Base-by-base conservation (phyloP, 2,329 filamentous ascomycete genomes). In the Hypoxylon sp. region DNA sequence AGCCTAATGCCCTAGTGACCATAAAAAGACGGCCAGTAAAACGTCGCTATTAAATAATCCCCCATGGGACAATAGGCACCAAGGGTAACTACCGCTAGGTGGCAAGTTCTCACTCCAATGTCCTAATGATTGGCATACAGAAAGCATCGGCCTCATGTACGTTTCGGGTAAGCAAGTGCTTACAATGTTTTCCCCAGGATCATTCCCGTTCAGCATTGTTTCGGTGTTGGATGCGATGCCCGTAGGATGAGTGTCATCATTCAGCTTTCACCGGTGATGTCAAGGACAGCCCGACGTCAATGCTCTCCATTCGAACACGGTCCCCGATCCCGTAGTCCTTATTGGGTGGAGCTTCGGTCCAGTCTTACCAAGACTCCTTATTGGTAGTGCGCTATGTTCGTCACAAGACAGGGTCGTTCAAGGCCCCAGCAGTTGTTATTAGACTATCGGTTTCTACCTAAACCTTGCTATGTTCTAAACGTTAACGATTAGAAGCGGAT, bases 131-230 rank as follows among this genome's bases (percentile, higher is more conserved):
- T 56, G 56, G 39, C 32, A 55, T 55, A 48, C 48, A 52, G 54
- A 58, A 54, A n/a, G 13, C 31, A 58, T 32, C 8, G 19, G 48
- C 19, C 29, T 54, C 37, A 50, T 48, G 50, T 51, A 24, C 19
- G 31, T 54, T 52, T 51, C 66, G 61, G 57, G 57, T 68, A 61
- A 68, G 66, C 66, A 39, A 19, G 6, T 48, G 39, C n/a, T 54
- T 50, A 37, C 27, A 47, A 46, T 27, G 15, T 47, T 17, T 61
- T 60, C 51, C 52, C 65, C 56, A 52, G 37, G 19, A 46, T 11
- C 31, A 62, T 47, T 5, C 54, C 64, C 48, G 50, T 54, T 57
- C 50, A 42, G 53, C 48, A 19, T 57, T 44, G 27, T 39, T 35
- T 60, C 57, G 52, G 29, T 37, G 51, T 13, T 65, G 5, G 32